phyloP scores from a whole-genome alignment of 345 rosid genomes.

The Eucalyptus shirleyi region DNA sequence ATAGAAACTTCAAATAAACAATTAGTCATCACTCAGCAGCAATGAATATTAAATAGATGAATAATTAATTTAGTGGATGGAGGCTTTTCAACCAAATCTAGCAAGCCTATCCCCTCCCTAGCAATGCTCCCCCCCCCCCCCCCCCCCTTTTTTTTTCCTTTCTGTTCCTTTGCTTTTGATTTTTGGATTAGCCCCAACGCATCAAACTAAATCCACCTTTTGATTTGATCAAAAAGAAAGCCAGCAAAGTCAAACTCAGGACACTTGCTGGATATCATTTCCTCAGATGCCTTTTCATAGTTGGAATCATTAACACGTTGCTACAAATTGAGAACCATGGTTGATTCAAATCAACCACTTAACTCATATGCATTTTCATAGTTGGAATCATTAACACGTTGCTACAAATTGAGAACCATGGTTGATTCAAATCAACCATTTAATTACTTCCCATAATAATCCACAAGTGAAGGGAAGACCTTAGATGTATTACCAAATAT shows the following conservation, averaged over 20 bases:
- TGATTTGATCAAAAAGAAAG: neutral
- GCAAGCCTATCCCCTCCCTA: neutral
- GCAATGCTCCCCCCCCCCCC: neutral
- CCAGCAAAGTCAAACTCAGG: neutral
- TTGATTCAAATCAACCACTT: neutral
- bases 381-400: neutral
- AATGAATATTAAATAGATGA: neutral
- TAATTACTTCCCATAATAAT: neutral
- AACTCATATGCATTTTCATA: neutral
- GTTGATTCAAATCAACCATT: neutral
- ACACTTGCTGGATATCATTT: neutral
- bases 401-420: neutral
- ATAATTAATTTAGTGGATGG: neutral
- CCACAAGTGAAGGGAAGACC: neutral
- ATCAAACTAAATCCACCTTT: neutral
- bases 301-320: neutral
- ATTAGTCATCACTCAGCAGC: neutral
- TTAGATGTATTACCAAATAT: neutral
- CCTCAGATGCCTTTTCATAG: neutral
- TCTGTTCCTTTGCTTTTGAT: neutral
- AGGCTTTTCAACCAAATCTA: neutral
- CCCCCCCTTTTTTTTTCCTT: neutral
- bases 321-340: neutral
- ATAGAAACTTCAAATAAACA: neutral
- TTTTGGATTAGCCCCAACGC: neutral